Percentiles rank a stretch among this genome's conserved stretches.
Evolutionary conservation across 176 grass and related monocot species (phyloP).

Genomic region (Aegilops speltoides): DNA sequence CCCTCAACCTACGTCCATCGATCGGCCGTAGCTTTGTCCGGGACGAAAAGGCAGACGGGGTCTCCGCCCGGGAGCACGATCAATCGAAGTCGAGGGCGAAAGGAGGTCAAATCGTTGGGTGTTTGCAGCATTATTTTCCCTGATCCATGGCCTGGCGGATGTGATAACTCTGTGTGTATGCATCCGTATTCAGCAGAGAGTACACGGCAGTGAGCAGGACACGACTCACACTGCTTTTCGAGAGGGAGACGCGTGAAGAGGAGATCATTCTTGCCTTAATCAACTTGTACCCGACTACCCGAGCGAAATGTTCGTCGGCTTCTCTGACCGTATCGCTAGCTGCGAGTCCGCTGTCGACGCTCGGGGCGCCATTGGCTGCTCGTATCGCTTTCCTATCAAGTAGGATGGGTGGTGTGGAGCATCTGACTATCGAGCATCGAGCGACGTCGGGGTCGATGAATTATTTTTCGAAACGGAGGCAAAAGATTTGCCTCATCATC

Average conservation of each 20-base stretch:
- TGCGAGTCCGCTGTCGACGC: not conserved
- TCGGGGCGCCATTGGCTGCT: not conserved
- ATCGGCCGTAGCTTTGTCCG: not conserved
- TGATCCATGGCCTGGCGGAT: not conserved
- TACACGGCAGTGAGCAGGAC: constrained; percentile 26
- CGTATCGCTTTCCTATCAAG: not conserved
- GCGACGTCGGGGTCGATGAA: not conserved
- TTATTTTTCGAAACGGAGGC: not conserved
- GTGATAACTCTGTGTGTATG: not conserved
- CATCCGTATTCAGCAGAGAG: not conserved
- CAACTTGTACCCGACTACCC: not conserved
- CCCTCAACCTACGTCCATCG: not conserved
- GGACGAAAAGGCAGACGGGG: not conserved
- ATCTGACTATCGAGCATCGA: not conserved
- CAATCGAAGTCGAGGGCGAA: not conserved
- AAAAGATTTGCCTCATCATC: too few species aligned
- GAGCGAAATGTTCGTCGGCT: not conserved
- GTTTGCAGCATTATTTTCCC: not conserved
- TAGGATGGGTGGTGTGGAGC: not conserved
- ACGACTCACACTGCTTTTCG: not conserved
- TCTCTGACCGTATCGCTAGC: not conserved
- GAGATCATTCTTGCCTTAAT: not conserved
- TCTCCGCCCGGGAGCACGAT: not conserved
- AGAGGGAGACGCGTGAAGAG: not conserved
- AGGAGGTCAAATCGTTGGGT: not conserved